Evolutionary conservation across 2,329 filamentous ascomycete species (phyloP), one percentile per base, ranked within the genome.

Genomic region (Xylaria sp.): DNA sequence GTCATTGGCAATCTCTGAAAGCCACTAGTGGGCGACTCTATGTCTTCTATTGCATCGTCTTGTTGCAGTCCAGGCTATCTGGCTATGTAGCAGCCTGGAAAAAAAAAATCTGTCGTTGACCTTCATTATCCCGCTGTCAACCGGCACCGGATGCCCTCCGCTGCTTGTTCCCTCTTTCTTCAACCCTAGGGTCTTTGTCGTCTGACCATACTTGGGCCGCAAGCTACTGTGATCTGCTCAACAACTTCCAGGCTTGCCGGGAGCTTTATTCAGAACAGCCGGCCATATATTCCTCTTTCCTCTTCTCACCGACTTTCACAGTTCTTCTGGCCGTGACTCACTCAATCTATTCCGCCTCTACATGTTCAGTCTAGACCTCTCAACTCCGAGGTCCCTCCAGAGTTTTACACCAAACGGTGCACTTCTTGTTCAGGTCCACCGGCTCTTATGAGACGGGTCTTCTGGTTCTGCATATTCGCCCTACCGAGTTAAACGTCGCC

Each of bases 291-390:
- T 66, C 68, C 64, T 64, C 67, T 68, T 69, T 63, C 65, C 69
- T 72, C 69, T 70, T 70, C 75, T 77, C 75, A 76, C 75, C 70
- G 60, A 69, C 68, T 70, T 75, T 76, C 75, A 78, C 75, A 63
- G 61, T 52, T 65, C 52, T 19, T 57, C 66, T 63, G 55, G 60
- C 63, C 66, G 70, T 74, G 74, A 76, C 73, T 76, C 75, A 76
- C 73, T 72, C 66, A 67, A 70, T 69, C 67, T 64, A 66, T 63
- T 67, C 60, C 65, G 67, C 62, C 67, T 68, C 67, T 65, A 66
- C 64, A 64, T 66, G 65, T 70, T 71, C 71, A 69, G 66, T 65
- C 65, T 66, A 51, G 62, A 58, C 61, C 61, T 65, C 58, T 46
- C 63, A 62, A 62, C 61, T 52, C 52, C 63, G 59, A 60, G 54